These are phyloP conservation scores for Ceratocystis lukuohia DNA, from an alignment of 2,329 filamentous ascomycete genomes.

Conservation along the genomic window DNA sequence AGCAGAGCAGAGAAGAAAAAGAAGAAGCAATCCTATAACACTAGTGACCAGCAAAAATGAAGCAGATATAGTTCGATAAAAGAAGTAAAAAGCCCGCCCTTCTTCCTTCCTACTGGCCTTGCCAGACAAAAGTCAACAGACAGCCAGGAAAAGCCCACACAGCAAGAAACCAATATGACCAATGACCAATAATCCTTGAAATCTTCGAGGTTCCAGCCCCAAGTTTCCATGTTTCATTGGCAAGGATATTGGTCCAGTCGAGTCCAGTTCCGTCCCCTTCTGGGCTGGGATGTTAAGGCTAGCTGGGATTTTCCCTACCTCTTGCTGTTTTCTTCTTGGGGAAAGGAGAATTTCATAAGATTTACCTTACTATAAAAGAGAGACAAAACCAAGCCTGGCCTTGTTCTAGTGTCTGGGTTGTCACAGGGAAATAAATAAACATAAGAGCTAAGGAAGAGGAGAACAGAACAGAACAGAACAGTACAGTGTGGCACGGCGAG, in stretches of 20 bases:
- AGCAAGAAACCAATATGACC: too few species aligned
- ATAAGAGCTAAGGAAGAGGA: not conserved
- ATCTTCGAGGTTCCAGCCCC: conserved; percentile 13
- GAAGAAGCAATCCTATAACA: not conserved
- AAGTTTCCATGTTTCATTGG: not conserved
- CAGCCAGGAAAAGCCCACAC: not conserved
- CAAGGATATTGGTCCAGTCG: conserved; percentile 8
- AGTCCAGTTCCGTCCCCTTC: conserved; percentile 7
- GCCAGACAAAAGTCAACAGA: not conserved
- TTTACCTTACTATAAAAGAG: not conserved
- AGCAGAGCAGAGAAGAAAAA: conserved; percentile 7
- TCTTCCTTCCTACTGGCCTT: not conserved
- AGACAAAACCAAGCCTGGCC: not conserved
- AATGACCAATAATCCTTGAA: not conserved
- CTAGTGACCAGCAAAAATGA: not conserved
- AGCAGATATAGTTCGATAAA: not conserved
- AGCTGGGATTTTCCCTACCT: conserved; percentile 3
- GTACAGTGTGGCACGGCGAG: not conserved
- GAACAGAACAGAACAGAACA: not conserved
- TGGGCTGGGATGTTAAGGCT: conserved; percentile 5
- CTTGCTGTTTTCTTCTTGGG: not conserved
- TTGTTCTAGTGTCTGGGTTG: not conserved
- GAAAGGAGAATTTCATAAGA: not conserved
- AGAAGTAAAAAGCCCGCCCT: not conserved
- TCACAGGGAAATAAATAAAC: not conserved